These are phyloP conservation scores for Warburgia ugandensis DNA, from an alignment of 164 flowering plant species.

Conservation along the genomic window DNA sequence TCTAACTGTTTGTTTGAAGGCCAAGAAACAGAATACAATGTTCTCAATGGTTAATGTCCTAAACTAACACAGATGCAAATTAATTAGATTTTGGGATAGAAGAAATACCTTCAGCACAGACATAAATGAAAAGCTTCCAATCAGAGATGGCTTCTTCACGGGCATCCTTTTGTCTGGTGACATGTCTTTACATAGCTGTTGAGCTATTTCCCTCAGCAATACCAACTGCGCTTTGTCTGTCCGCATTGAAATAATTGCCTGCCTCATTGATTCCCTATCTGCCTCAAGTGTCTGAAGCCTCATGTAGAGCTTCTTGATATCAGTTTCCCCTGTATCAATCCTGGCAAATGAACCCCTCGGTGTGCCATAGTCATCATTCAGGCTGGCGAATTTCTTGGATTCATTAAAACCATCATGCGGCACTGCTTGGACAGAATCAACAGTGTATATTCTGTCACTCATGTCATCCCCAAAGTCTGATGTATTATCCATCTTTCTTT, in stretches of 20 bases:
- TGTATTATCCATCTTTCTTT: slow-evolving; percentile 35
- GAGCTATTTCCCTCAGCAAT: slow-evolving; percentile 85
- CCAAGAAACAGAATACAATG: no score
- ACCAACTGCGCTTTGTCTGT: slow-evolving; percentile 87
- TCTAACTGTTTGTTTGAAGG: no score
- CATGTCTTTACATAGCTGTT: slow-evolving; percentile 68
- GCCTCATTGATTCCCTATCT: slow-evolving; percentile 94
- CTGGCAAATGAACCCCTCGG: slow-evolving; percentile 37
- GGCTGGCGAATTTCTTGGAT: slow-evolving; percentile 15
- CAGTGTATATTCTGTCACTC: slow-evolving; percentile 76
- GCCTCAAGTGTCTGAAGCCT: slow-evolving; percentile 98
- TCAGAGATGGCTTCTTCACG: slow-evolving; percentile 40
- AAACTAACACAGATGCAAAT: no score
- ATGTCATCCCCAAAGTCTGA: slow-evolving; percentile 73
- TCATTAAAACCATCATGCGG: slow-evolving; percentile 26
- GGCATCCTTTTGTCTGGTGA: slow-evolving; percentile 47
- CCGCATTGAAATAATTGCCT: slow-evolving; percentile 76
- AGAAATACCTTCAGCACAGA: slow-evolving; percentile 58
- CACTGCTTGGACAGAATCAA: slow-evolving; percentile 63
- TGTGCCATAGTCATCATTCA: slow-evolving; percentile 24
- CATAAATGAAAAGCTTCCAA: slow-evolving; percentile 38
- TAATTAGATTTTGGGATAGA: background rate
- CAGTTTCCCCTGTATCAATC: slow-evolving; percentile 52
- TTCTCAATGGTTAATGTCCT: no score
- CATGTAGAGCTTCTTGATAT: slow-evolving; percentile 69